Percentiles rank a stretch among this genome's conserved stretches.
These are phyloP conservation scores for Sporothrix euskadiensis DNA, from an alignment of 2,329 filamentous ascomycete species.

Conservation along the genomic window DNA sequence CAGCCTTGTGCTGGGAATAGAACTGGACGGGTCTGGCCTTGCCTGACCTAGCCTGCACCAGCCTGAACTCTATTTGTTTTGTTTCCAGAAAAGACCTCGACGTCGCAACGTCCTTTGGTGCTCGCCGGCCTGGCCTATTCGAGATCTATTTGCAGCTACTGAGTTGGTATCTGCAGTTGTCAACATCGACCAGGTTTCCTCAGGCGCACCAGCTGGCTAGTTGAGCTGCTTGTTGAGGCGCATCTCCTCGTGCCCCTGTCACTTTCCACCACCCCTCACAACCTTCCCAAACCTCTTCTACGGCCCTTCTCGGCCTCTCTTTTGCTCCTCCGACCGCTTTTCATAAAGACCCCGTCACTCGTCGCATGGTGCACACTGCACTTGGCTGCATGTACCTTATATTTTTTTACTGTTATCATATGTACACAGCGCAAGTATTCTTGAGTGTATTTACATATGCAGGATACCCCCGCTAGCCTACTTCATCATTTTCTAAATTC, in stretches of 20 bases:
- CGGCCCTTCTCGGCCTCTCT: constrained; percentile 17
- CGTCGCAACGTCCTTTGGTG: background rate
- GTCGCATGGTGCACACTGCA: background rate
- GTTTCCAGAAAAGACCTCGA: background rate
- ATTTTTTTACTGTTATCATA: background rate
- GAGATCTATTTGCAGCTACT: background rate
- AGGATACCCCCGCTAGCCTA: constrained; percentile 6
- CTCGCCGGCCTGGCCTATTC: background rate
- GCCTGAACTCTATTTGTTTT: background rate
- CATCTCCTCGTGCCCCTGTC: background rate
- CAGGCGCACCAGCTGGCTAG: constrained; percentile 7
- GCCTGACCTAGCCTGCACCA: background rate
- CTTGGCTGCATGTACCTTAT: background rate
- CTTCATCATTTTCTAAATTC: background rate
- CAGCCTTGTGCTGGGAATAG: constrained; percentile 1
- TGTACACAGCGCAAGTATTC: background rate
- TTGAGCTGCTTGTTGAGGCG: constrained; percentile 5
- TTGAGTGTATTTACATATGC: constrained; percentile 13
- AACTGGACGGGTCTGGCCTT: background rate
- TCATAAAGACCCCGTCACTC: constrained; percentile 12
- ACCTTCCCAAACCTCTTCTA: background rate
- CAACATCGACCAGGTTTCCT: background rate
- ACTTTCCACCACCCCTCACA: background rate
- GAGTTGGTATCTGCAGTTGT: background rate
- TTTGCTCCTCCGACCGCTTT: background rate